A percentile compares a stretch with the other conserved stretches of the same genome.
These are phyloP conservation scores for Plasmodium coatneyi DNA, from an alignment of 169 alveolate genomes.

Conservation along the genomic window DNA sequence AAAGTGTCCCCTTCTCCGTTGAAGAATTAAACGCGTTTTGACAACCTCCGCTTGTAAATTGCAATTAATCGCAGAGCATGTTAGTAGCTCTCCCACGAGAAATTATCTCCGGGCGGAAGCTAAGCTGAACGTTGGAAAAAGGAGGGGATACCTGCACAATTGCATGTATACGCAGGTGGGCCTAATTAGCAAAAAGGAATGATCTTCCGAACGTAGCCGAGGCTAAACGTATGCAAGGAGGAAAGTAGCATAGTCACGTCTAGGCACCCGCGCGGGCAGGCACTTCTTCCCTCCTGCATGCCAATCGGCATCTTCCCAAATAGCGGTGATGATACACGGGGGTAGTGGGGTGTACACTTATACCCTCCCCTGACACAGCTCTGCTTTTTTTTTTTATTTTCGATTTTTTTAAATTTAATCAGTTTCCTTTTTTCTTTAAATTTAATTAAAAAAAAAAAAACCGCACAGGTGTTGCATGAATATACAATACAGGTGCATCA, in stretches of 20 bases:
- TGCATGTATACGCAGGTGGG: background rate
- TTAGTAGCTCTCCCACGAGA: background rate
- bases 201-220: background rate
- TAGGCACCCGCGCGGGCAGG: background rate
- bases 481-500: background rate
- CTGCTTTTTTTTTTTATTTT: too few relatives aligned
- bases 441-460: too few relatives aligned
- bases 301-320: background rate
- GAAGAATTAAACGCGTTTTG: background rate
- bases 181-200: background rate
- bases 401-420: too few relatives aligned
- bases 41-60: background rate
- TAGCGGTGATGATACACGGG: background rate
- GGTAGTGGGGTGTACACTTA: background rate
- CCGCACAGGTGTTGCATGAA: background rate
- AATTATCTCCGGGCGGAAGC: background rate
- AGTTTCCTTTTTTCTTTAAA: background rate
- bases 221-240: background rate
- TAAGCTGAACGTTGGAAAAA: background rate
- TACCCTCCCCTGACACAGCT: background rate
- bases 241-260: background rate
- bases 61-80: background rate
- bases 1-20: background rate
- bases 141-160: background rate
- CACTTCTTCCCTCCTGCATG: background rate